Conservation (phyloP, 2,329 filamentous ascomycete genomes). For the Aspergillus amoenus region DNA sequence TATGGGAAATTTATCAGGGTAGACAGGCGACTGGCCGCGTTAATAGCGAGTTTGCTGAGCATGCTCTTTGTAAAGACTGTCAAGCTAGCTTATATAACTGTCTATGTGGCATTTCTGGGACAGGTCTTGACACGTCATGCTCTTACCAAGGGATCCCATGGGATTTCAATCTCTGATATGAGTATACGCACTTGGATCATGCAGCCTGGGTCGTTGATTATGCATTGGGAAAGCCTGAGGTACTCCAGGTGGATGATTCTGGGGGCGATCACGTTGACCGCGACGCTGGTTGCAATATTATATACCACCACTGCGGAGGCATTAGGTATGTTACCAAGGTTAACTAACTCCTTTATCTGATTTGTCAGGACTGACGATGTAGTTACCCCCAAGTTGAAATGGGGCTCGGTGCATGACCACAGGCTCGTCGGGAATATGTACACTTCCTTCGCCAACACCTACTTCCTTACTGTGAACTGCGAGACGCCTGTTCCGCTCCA, state of each 20-base stretch:
- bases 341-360: too few relatives aligned
- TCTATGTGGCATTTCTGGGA: conserved; percentile 72
- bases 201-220: conserved; percentile 71
- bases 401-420: conserved; percentile 52
- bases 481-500: conserved; percentile 56
- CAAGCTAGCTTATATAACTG: conserved; percentile 74
- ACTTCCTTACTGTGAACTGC: conserved; percentile 58
- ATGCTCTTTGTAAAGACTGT: conserved; percentile 72
- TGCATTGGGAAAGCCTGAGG: conserved; percentile 64
- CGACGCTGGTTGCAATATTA: conserved; percentile 65
- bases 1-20: conserved; percentile 59
- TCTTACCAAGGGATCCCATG: conserved; percentile 58
- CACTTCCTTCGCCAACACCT: conserved; percentile 63
- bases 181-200: conserved; percentile 75
- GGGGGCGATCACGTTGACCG: conserved; percentile 63
- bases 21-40: conserved; percentile 52
- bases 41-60: conserved; percentile 67
- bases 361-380: neutral
- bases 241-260: conserved; percentile 65
- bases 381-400: conserved; percentile 70
- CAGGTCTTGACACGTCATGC: conserved; percentile 72
- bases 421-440: conserved; percentile 58
- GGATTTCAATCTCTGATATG: conserved; percentile 73
- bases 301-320: conserved; percentile 77
- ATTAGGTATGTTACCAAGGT: conserved; percentile 44